Base-by-base conservation (phyloP, 2,329 filamentous ascomycete genomes). In the Capronia americana region DNA sequence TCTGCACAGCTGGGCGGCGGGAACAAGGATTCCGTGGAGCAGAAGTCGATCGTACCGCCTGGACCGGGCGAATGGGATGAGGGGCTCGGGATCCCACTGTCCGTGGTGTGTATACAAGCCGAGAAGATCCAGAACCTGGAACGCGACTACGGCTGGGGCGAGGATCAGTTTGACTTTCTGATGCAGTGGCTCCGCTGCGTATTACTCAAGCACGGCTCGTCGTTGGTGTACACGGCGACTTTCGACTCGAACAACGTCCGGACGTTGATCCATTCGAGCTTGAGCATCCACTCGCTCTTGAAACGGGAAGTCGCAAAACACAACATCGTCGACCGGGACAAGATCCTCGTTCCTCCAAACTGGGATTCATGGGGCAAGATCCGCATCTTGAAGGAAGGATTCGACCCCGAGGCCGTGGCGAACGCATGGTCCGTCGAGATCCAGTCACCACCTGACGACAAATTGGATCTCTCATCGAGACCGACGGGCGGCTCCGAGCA, bases 291-390 rank as follows among this genome's bases (percentile, higher is more conserved):
- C 67, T 96, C 92, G 24, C 85, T 95, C 23, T 82, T 96, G 20
- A 92, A 92, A 78, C 87, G 89, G 69, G 87, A 92, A 74, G 87
- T 90, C 26, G 84, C 96, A 26, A 95, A 92, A 79, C 91, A 93
- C 77, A 96, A 97, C 73, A 91, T 96, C 67, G 95, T 96, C 71
- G 95, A 95, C 79, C 87, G 94, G 66, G 93, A 97, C 78, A 96
- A 96, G 83, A 93, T 99, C 62, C 85, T 97, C 4, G 91, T 99
- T 0, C 94, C 94, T 1, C 91, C 93, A 17, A 97, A 97, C 77
- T 99, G 95, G 95, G 95, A 99, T 78, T 97, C 93, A 0, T 97
- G 93, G 92, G 93, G 93, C 66, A 99, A 98, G 80, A 97, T 99
- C 67, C 87, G 94, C 50, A 92, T 98, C 53, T 83, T 98, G 30